Conservation (phyloP, 1,139 yeast species). For the Sugiyamaella grinbergsii region DNA sequence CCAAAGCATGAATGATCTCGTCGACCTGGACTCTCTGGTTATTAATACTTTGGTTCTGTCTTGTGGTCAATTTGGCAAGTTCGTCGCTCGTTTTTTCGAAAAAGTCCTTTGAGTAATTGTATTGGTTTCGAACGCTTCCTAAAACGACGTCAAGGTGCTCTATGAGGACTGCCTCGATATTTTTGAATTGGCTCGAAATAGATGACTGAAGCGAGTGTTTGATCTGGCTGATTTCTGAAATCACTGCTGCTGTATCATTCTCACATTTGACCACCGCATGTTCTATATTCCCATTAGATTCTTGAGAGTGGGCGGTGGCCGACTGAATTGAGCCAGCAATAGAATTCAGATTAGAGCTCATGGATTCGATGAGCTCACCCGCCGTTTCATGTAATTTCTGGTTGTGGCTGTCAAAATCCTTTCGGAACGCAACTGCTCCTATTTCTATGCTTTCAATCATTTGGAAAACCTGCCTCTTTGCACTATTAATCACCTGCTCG, state of each 20-base stretch:
- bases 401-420: slow-evolving; percentile 6
- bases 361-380: slow-evolving; percentile 10
- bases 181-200: background rate
- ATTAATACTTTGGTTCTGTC: background rate
- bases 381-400: slow-evolving; percentile 3
- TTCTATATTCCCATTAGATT: slow-evolving; percentile 2
- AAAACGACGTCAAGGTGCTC: slow-evolving; percentile 7
- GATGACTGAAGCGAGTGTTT: slow-evolving; percentile 8
- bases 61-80: background rate
- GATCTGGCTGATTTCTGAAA: slow-evolving; percentile 2
- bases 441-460: slow-evolving; percentile 3
- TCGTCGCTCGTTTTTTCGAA: background rate
- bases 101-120: slow-evolving; percentile 8
- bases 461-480: slow-evolving; percentile 4
- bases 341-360: background rate
- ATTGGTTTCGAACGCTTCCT: slow-evolving; percentile 12
- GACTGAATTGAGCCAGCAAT: slow-evolving; percentile 2
- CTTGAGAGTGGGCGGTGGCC: slow-evolving; percentile 2
- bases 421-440: background rate
- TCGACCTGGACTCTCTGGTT: slow-evolving; percentile 11
- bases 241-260: slow-evolving; percentile 1
- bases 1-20: slow-evolving; percentile 7
- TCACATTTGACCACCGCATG: slow-evolving; percentile 11
- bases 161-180: background rate
- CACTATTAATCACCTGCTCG: background rate